Conservation (phyloP, 2,329 filamentous ascomycete genomes). For the Ophiostoma populinum region DNA sequence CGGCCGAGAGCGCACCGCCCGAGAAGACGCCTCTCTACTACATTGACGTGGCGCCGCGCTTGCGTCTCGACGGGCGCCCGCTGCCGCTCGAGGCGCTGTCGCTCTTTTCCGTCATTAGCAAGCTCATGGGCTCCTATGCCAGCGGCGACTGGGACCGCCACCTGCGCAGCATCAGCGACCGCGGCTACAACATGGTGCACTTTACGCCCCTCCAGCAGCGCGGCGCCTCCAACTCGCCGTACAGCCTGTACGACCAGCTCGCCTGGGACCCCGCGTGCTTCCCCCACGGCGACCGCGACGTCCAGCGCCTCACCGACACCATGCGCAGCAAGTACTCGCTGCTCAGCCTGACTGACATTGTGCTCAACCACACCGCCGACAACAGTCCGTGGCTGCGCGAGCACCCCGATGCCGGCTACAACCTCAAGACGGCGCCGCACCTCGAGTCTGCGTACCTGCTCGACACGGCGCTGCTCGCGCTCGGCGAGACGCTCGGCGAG, state of each 20-base stretch:
- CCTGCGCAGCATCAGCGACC: constrained; percentile 67
- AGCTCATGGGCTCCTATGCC: constrained; percentile 92
- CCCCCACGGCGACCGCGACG: constrained; percentile 67
- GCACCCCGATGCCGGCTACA: constrained; percentile 93
- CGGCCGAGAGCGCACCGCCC: too few species aligned
- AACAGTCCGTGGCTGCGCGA: constrained; percentile 90
- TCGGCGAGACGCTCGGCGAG: constrained; percentile 56
- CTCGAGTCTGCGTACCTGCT: constrained; percentile 46
- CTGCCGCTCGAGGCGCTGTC: constrained; percentile 77
- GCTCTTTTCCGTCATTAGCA: constrained; percentile 86
- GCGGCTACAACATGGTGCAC: constrained; percentile 98
- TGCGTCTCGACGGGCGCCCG: constrained; percentile 55
- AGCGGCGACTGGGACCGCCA: constrained; percentile 67
- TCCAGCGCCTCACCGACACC: constrained; percentile 57
- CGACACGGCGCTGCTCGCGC: constrained; percentile 47
- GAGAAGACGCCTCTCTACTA: constrained; percentile 63
- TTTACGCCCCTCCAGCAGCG: constrained; percentile 87
- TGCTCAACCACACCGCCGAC: constrained; percentile 94
- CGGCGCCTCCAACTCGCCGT: constrained; percentile 85
- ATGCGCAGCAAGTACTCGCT: constrained; percentile 76
- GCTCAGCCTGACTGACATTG: constrained; percentile 83
- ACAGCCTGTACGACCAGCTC: constrained; percentile 89
- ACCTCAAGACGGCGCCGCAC: constrained; percentile 74
- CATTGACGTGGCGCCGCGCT: constrained; percentile 75
- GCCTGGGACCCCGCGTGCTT: constrained; percentile 71